Evolutionary conservation across 345 rosid genomes (phyloP).

Genomic region (Corymbia maculata): DNA sequence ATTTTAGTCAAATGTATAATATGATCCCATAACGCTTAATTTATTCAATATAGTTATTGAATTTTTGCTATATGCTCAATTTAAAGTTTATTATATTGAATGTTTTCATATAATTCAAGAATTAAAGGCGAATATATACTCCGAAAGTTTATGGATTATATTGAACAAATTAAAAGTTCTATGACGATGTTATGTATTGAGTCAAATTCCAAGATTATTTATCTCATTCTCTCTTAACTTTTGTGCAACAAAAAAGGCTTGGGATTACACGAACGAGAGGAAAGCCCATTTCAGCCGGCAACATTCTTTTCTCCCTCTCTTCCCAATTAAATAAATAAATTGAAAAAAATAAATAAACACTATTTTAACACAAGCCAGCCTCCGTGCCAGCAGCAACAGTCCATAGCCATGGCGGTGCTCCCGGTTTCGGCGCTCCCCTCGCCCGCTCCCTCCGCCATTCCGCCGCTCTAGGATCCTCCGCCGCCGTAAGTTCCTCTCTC

Average conservation of each 20-base stretch:
- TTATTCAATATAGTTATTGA: rapidly evolving
- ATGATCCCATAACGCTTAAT: rapidly evolving
- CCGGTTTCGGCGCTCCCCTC: neutral
- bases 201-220: neutral
- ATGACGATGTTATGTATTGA: rapidly evolving
- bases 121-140: rapidly evolving
- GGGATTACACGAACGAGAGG: neutral
- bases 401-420: neutral
- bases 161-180: rapidly evolving
- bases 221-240: neutral
- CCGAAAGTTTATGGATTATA: rapidly evolving
- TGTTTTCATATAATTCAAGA: no score
- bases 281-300: neutral
- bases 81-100: neutral
- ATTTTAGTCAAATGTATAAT: no score
- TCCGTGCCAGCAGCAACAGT: neutral
- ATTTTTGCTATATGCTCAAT: neutral
- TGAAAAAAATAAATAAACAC: neutral
- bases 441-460: neutral
- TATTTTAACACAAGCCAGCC: neutral
- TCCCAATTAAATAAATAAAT: neutral
- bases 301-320: neutral
- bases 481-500: neutral
- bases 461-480: neutral
- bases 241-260: neutral